These are phyloP conservation scores for Monosporascus sp. DNA, from an alignment of 2,329 filamentous ascomycete species.

Conservation along the genomic window DNA sequence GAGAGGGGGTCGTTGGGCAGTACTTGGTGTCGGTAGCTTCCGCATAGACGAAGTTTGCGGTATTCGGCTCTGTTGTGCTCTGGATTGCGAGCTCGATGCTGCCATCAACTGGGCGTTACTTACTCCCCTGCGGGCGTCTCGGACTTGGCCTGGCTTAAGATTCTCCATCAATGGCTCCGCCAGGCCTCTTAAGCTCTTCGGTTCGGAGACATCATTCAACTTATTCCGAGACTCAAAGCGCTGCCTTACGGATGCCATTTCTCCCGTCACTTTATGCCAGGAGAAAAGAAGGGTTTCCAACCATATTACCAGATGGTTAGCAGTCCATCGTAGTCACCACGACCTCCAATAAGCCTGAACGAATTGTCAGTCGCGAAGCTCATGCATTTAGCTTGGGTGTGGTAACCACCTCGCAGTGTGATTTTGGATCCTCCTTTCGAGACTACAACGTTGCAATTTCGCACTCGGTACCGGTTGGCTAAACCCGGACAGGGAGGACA, in stretches of 20 bases:
- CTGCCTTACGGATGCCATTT: constrained; percentile 27
- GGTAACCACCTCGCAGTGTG: not conserved
- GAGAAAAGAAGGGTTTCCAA: constrained; percentile 11
- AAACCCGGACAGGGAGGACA: too few relatives aligned
- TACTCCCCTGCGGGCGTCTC: constrained; percentile 19
- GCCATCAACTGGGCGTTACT: constrained; percentile 12
- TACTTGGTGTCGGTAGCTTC: constrained; percentile 9
- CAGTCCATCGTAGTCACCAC: constrained; percentile 14
- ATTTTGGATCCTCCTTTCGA: not conserved
- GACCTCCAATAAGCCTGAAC: constrained; percentile 4
- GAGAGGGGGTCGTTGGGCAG: constrained; percentile 29
- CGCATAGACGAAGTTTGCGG: constrained; percentile 29
- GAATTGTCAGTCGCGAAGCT: constrained; percentile 11
- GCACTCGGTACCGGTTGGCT: not conserved
- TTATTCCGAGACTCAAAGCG: constrained; percentile 20
- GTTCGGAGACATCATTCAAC: constrained; percentile 17
- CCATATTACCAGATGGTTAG: constrained; percentile 16
- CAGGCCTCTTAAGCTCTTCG: constrained; percentile 20
- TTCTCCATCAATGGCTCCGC: constrained; percentile 22
- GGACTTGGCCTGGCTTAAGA: constrained; percentile 16
- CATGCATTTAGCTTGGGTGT: constrained; percentile 2
- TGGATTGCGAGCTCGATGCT: constrained; percentile 18
- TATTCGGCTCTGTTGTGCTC: constrained; percentile 27
- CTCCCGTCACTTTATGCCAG: constrained; percentile 14
- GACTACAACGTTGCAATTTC: not conserved